Evolutionary conservation across 2,329 filamentous ascomycete species (phyloP).

Genomic region (Juglanconis sp.): DNA sequence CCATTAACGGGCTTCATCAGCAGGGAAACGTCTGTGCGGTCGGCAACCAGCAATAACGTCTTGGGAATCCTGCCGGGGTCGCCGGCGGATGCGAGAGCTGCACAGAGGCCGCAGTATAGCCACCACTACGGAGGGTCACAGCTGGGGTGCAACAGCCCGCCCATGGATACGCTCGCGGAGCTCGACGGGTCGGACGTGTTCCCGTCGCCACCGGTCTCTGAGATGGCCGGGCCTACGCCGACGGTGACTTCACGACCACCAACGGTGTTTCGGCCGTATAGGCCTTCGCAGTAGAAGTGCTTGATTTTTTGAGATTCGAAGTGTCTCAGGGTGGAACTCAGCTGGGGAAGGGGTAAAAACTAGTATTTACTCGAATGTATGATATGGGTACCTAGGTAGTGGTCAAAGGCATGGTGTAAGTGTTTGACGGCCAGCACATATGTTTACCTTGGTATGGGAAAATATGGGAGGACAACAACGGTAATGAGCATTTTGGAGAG

Average conservation of each 20-base stretch:
- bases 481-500: too few species aligned
- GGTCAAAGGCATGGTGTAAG: too few species aligned
- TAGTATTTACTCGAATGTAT: not conserved
- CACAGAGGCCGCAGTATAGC: not conserved
- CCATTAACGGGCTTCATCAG: not conserved
- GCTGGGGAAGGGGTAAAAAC: not conserved
- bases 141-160: not conserved
- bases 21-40: conserved; percentile 3
- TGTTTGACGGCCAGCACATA: too few species aligned
- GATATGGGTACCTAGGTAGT: too few species aligned
- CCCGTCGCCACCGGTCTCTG: not conserved
- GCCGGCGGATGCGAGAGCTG: not conserved
- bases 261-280: conserved; percentile 7
- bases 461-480: too few species aligned
- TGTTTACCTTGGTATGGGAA: too few species aligned
- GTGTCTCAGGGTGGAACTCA: not conserved
- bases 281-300: not conserved
- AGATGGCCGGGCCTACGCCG: not conserved
- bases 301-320: not conserved
- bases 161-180: conserved; percentile 1
- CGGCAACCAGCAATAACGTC: not conserved
- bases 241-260: not conserved
- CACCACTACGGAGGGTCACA: not conserved
- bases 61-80: not conserved
- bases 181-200: conserved; percentile 4